phyloP scores from a whole-genome alignment of 176 grass and related monocot species.

The Triticum monococcum region DNA sequence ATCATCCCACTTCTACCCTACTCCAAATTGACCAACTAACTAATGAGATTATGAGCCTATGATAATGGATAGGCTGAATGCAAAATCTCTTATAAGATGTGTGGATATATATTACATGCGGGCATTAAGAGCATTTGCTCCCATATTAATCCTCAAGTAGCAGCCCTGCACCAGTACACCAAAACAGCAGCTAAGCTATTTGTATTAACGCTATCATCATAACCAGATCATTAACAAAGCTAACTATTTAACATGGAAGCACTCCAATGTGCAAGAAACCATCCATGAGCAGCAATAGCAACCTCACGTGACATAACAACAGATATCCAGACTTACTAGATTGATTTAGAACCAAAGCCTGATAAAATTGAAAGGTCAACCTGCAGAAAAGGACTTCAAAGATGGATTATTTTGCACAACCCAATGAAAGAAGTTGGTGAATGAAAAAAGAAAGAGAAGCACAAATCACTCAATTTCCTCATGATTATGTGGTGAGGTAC shows the following conservation, averaged over 20 bases:
- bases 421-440: no score
- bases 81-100: not conserved
- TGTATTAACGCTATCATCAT: not conserved
- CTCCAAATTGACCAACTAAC: not conserved
- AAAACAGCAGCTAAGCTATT: not conserved
- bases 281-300: not conserved
- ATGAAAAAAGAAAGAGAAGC: no score
- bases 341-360: not conserved
- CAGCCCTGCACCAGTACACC: not conserved
- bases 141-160: not conserved
- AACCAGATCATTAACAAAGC: not conserved
- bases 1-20: not conserved
- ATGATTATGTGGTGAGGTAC: no score
- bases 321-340: not conserved
- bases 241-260: not conserved
- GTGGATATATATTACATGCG: not conserved
- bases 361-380: not conserved
- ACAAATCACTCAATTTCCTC: no score
- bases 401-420: no score
- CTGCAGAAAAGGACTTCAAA: not conserved
- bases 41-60: not conserved
- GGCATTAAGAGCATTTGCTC: not conserved
- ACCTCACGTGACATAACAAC: not conserved
- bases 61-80: not conserved
- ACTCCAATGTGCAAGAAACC: not conserved